Evolutionary conservation across 768 basidiomycete genomes (phyloP).

Genomic region (Amanita molliuscula): DNA sequence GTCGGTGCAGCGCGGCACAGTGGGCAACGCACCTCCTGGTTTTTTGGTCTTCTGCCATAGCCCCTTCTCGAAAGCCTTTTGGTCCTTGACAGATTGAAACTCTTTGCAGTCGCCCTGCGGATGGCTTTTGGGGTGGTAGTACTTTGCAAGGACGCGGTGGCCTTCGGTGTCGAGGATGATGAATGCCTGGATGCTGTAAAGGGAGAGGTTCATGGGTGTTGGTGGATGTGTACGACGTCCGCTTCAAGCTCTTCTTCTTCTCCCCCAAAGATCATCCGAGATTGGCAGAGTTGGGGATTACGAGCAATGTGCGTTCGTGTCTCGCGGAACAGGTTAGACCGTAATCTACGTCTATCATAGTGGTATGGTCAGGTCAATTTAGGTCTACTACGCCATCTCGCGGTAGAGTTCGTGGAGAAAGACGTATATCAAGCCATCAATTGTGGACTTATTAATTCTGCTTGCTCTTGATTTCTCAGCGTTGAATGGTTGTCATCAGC

Average conservation of each 20-base stretch:
- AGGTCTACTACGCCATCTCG: too few species aligned
- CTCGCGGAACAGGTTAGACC: constrained; percentile 39
- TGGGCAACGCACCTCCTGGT: constrained; percentile 57
- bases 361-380: too few species aligned
- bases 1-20: neutral
- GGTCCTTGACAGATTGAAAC: constrained; percentile 74
- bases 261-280: constrained; percentile 26
- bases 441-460: neutral
- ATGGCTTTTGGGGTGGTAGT: constrained; percentile 72
- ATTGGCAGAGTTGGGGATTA: constrained; percentile 45
- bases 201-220: constrained; percentile 60
- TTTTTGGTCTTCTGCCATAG: constrained; percentile 95
- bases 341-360: constrained; percentile 44
- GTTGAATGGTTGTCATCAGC: neutral
- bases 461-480: neutral
- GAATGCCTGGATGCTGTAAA: constrained; percentile 83
- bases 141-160: constrained; percentile 90
- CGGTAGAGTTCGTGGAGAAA: too few species aligned
- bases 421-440: constrained; percentile 39
- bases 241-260: constrained; percentile 49
- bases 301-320: constrained; percentile 43
- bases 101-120: constrained; percentile 53
- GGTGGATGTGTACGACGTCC: constrained; percentile 5
- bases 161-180: constrained; percentile 94
- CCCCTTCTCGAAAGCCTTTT: constrained; percentile 91